Evolutionary conservation across 2,329 filamentous ascomycete genomes (phyloP), one percentile per base, ranked within the genome.

Genomic region (Arthrobotrys conoides): DNA sequence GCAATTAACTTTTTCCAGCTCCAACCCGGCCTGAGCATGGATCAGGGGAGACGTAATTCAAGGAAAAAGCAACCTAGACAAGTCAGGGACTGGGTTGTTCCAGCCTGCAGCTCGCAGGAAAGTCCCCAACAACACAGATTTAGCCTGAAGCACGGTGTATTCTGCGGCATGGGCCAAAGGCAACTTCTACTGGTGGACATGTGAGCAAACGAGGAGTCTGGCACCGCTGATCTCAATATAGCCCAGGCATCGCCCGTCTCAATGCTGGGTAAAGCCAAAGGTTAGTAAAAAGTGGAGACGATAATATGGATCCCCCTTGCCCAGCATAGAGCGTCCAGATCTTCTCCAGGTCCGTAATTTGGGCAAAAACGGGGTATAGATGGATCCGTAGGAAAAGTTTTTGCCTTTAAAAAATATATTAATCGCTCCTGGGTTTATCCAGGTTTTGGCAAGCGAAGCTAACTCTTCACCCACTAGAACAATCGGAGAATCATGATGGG

Each of bases 1-100:
- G 73, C 73, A 71, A 71, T 77, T 77, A 77, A 77, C 61, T 77
- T 77, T 77, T 78, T 78, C 75, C 75, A 78, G 75, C 53, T 66
- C 63, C 36, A 78, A 65, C 61, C 72, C 67, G 73, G 67, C 41
- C 61, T 68, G 70, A 53, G 27, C 59, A 71, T 61, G 73, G 73
- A 57, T 53, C 73, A 67, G 44, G 55, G 64, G 57, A 20, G 18
- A 20, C 53, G 36, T 36, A 16, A 44, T 63, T 48, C 24, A 22
- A 36, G 36, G 44, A 66, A 77, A 77, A 68, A 51, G 30, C 66
- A 69, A 20, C 41, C 12, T 5, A 16, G 27, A 5, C 22, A 10
- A 18, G 16, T 36, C 73, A 71, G 5, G 73, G 73, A 67, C 59
- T 38, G 55, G 59, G 53, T 70, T 75, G 41, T 68, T 75, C 75